phyloP scores from a whole-genome alignment of 2,329 filamentous ascomycete genomes.

The Curvularia sp. region DNA sequence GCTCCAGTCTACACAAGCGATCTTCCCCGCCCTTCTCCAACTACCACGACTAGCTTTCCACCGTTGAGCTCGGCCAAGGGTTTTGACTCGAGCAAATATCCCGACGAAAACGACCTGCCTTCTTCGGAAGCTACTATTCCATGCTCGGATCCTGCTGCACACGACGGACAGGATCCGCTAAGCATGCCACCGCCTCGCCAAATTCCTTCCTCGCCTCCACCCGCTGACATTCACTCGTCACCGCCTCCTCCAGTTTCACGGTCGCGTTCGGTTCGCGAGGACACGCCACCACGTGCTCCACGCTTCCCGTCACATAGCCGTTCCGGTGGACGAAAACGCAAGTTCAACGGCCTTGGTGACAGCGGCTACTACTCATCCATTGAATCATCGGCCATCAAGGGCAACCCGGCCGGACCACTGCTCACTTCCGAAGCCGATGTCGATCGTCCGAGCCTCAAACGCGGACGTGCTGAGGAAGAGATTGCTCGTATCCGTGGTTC shows the following conservation, averaged over 20 bases:
- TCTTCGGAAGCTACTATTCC: conserved; percentile 61
- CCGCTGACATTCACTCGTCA: conserved; percentile 82
- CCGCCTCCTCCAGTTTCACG: conserved; percentile 82
- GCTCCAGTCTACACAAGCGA: conserved; percentile 43
- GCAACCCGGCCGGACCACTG: conserved; percentile 68
- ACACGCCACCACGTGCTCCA: conserved; percentile 76
- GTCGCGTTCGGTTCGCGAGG: conserved; percentile 62
- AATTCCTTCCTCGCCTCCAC: conserved; percentile 72
- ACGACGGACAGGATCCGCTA: conserved; percentile 55
- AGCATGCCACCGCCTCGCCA: conserved; percentile 54
- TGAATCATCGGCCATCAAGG: conserved; percentile 85
- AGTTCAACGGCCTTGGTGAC: conserved; percentile 82
- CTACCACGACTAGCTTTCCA: conserved; percentile 47
- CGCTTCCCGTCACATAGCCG: conserved; percentile 69
- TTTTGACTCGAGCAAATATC: conserved; percentile 59
- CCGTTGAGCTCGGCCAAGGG: conserved; percentile 51
- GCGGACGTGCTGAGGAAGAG: conserved; percentile 92
- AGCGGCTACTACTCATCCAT: conserved; percentile 97
- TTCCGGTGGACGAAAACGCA: conserved; percentile 73
- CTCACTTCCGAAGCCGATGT: conserved; percentile 76
- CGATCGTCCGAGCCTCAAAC: conserved; percentile 80
- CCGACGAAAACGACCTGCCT: conserved; percentile 56
- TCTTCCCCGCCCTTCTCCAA: conserved; percentile 48
- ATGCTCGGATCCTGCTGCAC: conserved; percentile 58
- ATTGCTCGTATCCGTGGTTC: conserved; percentile 92